Conservation (phyloP, 2,329 filamentous ascomycete species). For the Ciborinia camelliae region DNA sequence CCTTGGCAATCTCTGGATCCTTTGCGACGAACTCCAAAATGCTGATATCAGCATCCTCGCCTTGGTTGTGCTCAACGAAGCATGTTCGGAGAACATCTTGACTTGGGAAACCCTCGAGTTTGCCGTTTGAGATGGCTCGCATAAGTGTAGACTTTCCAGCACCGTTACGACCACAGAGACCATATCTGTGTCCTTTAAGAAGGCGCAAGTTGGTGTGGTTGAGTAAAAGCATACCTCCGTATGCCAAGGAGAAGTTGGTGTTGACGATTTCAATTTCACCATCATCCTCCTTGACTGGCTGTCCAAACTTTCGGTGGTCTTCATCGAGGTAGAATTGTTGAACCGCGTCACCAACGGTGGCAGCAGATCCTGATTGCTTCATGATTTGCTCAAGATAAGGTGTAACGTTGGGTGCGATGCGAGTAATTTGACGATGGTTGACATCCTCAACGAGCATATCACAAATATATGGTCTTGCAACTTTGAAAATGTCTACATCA, state of each 20-base stretch:
- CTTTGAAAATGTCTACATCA: constrained; percentile 62
- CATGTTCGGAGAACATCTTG: constrained; percentile 92
- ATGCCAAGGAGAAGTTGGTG: constrained; percentile 93
- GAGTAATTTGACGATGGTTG: constrained; percentile 73
- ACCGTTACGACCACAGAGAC: constrained; percentile 94
- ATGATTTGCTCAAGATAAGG: constrained; percentile 76
- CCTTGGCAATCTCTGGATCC: constrained; percentile 78
- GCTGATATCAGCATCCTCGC: constrained; percentile 92
- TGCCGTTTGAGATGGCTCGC: constrained; percentile 92
- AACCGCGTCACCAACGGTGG: constrained; percentile 68
- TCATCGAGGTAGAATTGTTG: constrained; percentile 76
- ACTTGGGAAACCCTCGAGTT: constrained; percentile 93
- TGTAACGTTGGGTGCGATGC: constrained; percentile 64
- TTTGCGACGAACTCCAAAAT: constrained; percentile 91
- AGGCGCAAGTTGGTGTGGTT: constrained; percentile 94
- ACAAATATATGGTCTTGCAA: constrained; percentile 70
- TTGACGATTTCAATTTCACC: constrained; percentile 97
- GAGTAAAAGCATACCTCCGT: constrained; percentile 93
- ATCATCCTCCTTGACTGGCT: constrained; percentile 81
- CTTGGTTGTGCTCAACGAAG: constrained; percentile 99
- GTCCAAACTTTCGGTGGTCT: constrained; percentile 82
- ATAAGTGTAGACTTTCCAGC: constrained; percentile 99
- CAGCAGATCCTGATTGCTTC: constrained; percentile 54
- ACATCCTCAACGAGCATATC: constrained; percentile 85
- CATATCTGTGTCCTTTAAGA: constrained; percentile 94